Evolutionary conservation across 2,329 filamentous ascomycete genomes (phyloP).

Genomic region (Aspergillaceae sp.): DNA sequence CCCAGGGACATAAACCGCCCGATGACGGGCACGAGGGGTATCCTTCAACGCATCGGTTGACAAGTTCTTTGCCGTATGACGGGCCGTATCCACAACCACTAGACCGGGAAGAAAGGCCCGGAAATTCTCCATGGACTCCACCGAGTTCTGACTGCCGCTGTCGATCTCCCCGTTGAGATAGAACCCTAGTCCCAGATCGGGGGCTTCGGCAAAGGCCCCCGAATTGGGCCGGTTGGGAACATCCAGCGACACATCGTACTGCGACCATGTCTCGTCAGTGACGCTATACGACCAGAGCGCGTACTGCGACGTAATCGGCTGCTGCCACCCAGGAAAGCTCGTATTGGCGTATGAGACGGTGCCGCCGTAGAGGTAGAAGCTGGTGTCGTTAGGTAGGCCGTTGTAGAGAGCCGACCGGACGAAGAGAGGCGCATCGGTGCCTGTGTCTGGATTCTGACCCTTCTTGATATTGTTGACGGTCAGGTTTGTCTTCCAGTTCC

Average conservation of each 20-base stretch:
- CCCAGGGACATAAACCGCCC: constrained; percentile 28
- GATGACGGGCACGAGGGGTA: constrained; percentile 28
- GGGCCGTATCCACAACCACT: constrained; percentile 32
- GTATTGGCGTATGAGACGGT: constrained; percentile 20
- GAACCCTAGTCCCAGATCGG: constrained; percentile 29
- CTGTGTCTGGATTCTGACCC: constrained; percentile 12
- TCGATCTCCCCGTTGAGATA: constrained; percentile 35
- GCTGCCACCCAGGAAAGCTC: constrained; percentile 20
- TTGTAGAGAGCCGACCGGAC: constrained; percentile 22
- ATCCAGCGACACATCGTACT: constrained; percentile 17
- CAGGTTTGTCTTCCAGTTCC: constrained; percentile 23
- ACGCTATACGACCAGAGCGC: constrained; percentile 25
- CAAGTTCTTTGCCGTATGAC: constrained; percentile 29
- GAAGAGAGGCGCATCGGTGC: constrained; percentile 13
- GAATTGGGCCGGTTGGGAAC: constrained; percentile 22
- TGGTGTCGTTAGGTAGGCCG: constrained; percentile 13
- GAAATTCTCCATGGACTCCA: constrained; percentile 8
- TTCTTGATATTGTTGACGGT: constrained; percentile 15
- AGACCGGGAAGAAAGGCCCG: constrained; percentile 27
- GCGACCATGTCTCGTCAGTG: constrained; percentile 13
- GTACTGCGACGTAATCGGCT: constrained; percentile 16
- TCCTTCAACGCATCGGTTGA: constrained; percentile 26
- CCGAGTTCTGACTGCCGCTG: constrained; percentile 21
- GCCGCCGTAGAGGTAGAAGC: constrained; percentile 26
- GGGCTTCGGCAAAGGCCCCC: constrained; percentile 31